phyloP scores from a whole-genome alignment of 2,329 filamentous ascomycete species.

The Phialocephala sp. region DNA sequence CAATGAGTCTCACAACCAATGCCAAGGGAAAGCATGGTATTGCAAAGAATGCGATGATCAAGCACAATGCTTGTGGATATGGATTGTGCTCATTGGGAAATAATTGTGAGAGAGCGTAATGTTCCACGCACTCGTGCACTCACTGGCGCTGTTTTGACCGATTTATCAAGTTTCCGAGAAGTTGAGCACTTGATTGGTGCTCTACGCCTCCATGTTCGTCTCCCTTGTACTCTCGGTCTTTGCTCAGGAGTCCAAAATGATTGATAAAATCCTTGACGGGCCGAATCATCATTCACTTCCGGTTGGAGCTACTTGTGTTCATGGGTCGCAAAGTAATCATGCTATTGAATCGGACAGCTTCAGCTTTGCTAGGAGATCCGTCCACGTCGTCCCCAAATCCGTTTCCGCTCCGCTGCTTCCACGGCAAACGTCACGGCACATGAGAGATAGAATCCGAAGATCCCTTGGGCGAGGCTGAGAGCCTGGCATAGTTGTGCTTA shows the following conservation, averaged over 20 bases:
- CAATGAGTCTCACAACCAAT: too few species aligned
- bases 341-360: not conserved
- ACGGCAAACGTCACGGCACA: constrained; percentile 13
- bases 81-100: too few species aligned
- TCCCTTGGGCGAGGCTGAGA: constrained; percentile 26
- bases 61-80: too few species aligned
- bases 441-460: constrained; percentile 15
- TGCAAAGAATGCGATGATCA: too few species aligned
- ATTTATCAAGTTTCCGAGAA: constrained; percentile 3
- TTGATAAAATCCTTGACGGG: constrained; percentile 3
- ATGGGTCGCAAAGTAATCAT: constrained; percentile 1
- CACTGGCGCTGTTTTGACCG: not conserved
- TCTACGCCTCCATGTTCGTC: not conserved
- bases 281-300: constrained; percentile 1
- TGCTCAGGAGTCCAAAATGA: not conserved
- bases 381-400: not conserved
- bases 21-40: too few species aligned
- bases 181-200: constrained; percentile 9
- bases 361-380: constrained; percentile 16
- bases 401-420: not conserved
- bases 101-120: too few species aligned
- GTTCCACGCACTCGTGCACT: not conserved
- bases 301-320: constrained; percentile 6
- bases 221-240: not conserved
- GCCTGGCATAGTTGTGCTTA: constrained; percentile 16